Evolutionary conservation across 345 rosid species (phyloP).

Genomic region (Heritiera fomes): DNA sequence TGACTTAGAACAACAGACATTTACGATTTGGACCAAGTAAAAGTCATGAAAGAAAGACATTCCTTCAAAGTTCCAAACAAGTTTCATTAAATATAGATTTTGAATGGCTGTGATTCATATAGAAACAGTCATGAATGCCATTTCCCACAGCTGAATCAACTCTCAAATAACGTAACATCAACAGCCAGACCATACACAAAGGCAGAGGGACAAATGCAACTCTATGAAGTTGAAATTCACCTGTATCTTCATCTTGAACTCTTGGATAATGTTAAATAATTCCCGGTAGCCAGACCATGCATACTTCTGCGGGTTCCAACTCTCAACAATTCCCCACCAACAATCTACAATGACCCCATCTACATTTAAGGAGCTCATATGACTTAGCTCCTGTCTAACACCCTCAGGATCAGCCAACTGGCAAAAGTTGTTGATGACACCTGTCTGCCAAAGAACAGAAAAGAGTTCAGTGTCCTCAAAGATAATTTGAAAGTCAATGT

Average conservation of each 20-base stretch:
- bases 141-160: background rate
- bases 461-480: constrained; percentile 21
- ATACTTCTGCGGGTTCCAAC: constrained; percentile 91
- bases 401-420: constrained; percentile 78
- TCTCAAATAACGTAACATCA: background rate
- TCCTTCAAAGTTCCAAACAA: background rate
- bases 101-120: background rate
- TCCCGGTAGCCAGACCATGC: constrained; percentile 94
- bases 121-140: background rate
- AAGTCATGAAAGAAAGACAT: background rate
- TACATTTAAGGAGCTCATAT: constrained; percentile 68
- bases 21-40: background rate
- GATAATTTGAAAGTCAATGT: constrained; percentile 2
- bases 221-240: constrained; percentile 29
- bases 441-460: constrained; percentile 50
- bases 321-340: constrained; percentile 99
- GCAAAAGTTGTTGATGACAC: constrained; percentile 66
- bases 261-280: constrained; percentile 66
- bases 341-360: constrained; percentile 87
- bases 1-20: background rate
- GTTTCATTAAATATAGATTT: constrained; percentile 10
- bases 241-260: constrained; percentile 87
- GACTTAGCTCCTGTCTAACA: constrained; percentile 68
- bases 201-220: background rate
- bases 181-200: constrained; percentile 6